Base-by-base conservation (phyloP, 257 asterid genomes). In the Mitragyna speciosa region DNA sequence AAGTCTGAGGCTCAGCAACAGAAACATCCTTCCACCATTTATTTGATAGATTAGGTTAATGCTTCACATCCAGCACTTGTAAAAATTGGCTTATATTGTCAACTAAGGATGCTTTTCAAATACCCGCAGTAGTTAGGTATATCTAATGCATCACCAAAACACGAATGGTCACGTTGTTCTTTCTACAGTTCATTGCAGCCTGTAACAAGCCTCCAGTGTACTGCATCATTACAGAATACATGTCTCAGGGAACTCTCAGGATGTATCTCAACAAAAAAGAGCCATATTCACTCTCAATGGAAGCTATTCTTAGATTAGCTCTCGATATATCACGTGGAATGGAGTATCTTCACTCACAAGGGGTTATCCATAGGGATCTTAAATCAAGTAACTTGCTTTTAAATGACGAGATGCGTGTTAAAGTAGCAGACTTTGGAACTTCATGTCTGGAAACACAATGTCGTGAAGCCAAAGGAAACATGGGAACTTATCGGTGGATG, bases 401-500 rank as follows among this genome's bases (percentile, higher is more conserved):
- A 56, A 79, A 81, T 19, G 84, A 86, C 28, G 87, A 79, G 67
- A 83, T 81, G 87, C 78, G 83, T 0, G 87, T 84, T 6, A 87
- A 84, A 83, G 86, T 84, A 5, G 86, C 85, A 0, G 85, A 85
- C 82, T 87, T 82, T 77, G 85, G 90, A 64, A 81, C 86, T 28
- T 84, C 87, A 0, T 86, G 87, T 65, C 78, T 83, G 43, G 89
- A 81, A 64, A 84, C 86, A 14, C 89, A 86, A 26, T 75, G 84
- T n/a, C 78, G 76, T 4, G 87, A 83, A 68, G 82, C 83, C 22
- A 81, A 82, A 76, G 87, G 86, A 6, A 84, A 86, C 58, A 84
- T 82, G 86, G 89, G 89, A 63, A 86, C 89, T 7, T 86, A 86
- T 70, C 84, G 87, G 7, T 86, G 89, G 89, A 86, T 86, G 89